A percentile compares a stretch with the other conserved stretches of the same genome.
Evolutionary conservation across 129 eudicot genomes (phyloP).

Genomic region (Apium graveolens): DNA sequence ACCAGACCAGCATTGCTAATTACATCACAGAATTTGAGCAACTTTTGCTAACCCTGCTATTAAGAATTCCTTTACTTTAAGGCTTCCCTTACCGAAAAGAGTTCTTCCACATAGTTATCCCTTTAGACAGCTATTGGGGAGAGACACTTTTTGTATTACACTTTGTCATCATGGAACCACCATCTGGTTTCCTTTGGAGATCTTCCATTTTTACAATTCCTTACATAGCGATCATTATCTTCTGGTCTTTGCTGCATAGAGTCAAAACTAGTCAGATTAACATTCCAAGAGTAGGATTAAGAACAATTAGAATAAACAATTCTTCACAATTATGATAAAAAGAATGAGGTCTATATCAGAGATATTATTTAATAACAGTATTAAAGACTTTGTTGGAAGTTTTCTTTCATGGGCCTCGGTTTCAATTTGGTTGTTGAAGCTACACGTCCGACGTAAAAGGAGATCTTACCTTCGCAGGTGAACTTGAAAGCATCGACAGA

Average conservation of each 20-base stretch:
- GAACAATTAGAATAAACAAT: too few species aligned
- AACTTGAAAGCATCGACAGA: constrained; percentile 78
- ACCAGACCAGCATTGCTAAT: not conserved
- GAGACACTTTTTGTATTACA: constrained; percentile 18
- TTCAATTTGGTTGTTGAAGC: not conserved
- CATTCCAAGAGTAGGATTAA: not conserved
- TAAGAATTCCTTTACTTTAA: not conserved
- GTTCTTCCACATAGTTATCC: not conserved
- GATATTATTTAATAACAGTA: not conserved
- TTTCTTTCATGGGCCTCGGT: not conserved
- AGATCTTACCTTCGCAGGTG: constrained; percentile 48
- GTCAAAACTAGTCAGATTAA: not conserved
- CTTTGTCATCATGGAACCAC: constrained; percentile 99
- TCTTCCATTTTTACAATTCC: constrained; percentile 86
- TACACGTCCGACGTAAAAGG: not conserved
- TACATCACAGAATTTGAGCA: not conserved
- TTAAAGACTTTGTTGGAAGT: not conserved
- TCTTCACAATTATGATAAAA: not conserved
- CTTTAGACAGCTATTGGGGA: not conserved
- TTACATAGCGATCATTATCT: constrained; percentile 89
- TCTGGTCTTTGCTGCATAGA: constrained; percentile 73
- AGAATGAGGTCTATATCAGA: not conserved
- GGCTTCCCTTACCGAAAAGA: not conserved
- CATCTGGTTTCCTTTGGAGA: constrained; percentile 98
- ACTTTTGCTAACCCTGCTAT: not conserved